Evolutionary conservation across 805 yeast genomes (phyloP), one percentile per base, ranked within the genome.

Genomic region (Starmera caribaea): DNA sequence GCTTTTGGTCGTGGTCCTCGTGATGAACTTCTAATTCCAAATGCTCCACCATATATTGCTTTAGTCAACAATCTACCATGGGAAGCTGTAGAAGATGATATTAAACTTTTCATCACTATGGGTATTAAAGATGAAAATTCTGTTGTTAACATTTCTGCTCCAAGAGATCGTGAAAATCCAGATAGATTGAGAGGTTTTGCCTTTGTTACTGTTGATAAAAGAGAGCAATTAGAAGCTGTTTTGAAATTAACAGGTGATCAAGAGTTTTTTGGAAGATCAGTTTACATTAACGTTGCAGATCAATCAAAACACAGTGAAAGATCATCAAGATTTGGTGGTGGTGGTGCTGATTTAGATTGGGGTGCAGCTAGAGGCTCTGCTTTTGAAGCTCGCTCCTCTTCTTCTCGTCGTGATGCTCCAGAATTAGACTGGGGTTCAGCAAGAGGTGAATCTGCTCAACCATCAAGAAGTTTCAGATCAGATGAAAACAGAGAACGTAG

Each of bases 21-120:
- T 62, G 70, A 67, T 30, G 89, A 81, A 57, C 82, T 66, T 50
- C 95, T 96, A 34, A 71, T 92, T 44, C 99, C 99, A 35, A 90
- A 87, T 52, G 72, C 66, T 38, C 88, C 97, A 15, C 99, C 99
- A 40, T 92, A 63, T 71, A 81, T 84, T 54, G 97, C 96, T n/a
- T 77, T 86, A 59, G 71, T 90, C 49, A 76, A 76, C 57, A 88
- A 89, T 65, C 74, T 92, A 56, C 86, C 96, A 44, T 82, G 84
- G 79, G 89, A 83, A 42, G 73, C 76, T 35, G 61, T 68, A 36
- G 97, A 90, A 61, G 76, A 69, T 30, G 74, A 69, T 39, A 68
- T 83, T 42, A 65, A 60, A 38, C 73, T 71, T 21, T 82, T 81
- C 68, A 72, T 83, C 42, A 79, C 74, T 50, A 74, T 72, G 44